phyloP scores from a whole-genome alignment of 176 grass and related monocot genomes.

The Pontederia crassipes region DNA sequence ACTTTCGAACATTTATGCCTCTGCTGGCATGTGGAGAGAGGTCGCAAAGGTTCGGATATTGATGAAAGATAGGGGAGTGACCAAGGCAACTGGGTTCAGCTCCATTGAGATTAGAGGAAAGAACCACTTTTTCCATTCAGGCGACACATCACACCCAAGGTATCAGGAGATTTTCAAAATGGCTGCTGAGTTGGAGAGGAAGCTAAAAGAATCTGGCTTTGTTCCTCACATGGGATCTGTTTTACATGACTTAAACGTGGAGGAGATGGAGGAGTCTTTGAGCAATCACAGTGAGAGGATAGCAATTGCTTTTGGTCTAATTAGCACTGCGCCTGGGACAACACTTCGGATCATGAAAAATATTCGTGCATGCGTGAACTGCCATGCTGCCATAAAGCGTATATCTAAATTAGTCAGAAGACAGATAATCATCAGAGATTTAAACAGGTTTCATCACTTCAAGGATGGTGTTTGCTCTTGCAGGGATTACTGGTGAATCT shows the following conservation, averaged over 20 bases:
- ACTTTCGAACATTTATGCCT: slow-evolving; percentile 71
- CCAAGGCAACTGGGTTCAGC: slow-evolving; percentile 47
- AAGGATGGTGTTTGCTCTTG: slow-evolving; percentile 17
- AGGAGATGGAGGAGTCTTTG: slow-evolving; percentile 20
- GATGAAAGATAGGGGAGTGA: slow-evolving; percentile 58
- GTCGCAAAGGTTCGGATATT: slow-evolving; percentile 35
- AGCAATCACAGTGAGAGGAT: slow-evolving; percentile 22
- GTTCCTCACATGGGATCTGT: slow-evolving; percentile 8
- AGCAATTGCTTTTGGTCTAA: slow-evolving; percentile 18
- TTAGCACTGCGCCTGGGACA: slow-evolving; percentile 13
- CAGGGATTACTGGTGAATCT: slow-evolving; percentile 20
- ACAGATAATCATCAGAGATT: slow-evolving; percentile 13
- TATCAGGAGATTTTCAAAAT: slow-evolving; percentile 8
- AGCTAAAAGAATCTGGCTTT: slow-evolving; percentile 23
- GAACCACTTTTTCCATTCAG: slow-evolving; percentile 22
- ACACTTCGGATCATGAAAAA: slow-evolving; percentile 20
- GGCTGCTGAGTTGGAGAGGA: slow-evolving; percentile 19
- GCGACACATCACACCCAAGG: slow-evolving; percentile 13
- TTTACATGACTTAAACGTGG: slow-evolving; percentile 18
- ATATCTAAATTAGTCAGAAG: slow-evolving; percentile 14
- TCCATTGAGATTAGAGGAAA: slow-evolving; percentile 34
- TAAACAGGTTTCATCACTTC: slow-evolving; percentile 16
- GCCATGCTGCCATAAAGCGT: slow-evolving; percentile 17
- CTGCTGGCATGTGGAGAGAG: slow-evolving; percentile 54
- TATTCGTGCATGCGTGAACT: slow-evolving; percentile 18